Base-by-base conservation (phyloP, 441 rosid species). In the Populus hybrid region DNA sequence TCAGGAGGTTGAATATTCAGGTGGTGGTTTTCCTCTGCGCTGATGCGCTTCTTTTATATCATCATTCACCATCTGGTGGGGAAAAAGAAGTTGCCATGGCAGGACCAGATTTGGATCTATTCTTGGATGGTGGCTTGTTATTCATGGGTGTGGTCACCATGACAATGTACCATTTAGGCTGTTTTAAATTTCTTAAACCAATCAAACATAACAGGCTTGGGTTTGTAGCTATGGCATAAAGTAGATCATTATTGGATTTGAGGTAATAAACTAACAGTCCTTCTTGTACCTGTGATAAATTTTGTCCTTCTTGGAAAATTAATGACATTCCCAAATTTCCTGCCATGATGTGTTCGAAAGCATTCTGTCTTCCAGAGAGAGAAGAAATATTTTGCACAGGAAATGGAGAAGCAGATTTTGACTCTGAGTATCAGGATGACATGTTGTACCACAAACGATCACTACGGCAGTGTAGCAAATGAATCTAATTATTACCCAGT, bases 1-100 rank as follows among this genome's bases (percentile, higher is more conserved):
- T 53, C 92, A 94, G 98, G 99, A 96, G 84, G 96, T 96, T 24
- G 99, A 96, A 79, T 89, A 90, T 80, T 90, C 99, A 0, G 99
- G 95, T 5, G 99, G 98, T 18, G 98, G 98, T 50, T 73, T 91
- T 69, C 86, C 85, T 34, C 82, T 89, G 78, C 85, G 68, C 66
- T 64, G 21, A 73, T 42, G 38, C 12, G 69, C 72, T 65, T 67
- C 8, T 0, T 24, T 6, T 50, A 46, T 30, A 30, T 30, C 26
- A 16, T 19, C 32, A 59, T 26, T 34, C 46, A 30, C 32, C 18
- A 67, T 72, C 70, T 34, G 18, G 5, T 46, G 69, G 42, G 12
- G 28, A 34, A 34, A 36, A 46, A 38, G 53, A 38, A 71, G 73
- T 57, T 67, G 69, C 35, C 59, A 64, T 68, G 19, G 14, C 40